These are phyloP conservation scores for Leucocoprinus gongylophorus DNA, from an alignment of 1,284 basidiomycete genomes.

Conservation along the genomic window DNA sequence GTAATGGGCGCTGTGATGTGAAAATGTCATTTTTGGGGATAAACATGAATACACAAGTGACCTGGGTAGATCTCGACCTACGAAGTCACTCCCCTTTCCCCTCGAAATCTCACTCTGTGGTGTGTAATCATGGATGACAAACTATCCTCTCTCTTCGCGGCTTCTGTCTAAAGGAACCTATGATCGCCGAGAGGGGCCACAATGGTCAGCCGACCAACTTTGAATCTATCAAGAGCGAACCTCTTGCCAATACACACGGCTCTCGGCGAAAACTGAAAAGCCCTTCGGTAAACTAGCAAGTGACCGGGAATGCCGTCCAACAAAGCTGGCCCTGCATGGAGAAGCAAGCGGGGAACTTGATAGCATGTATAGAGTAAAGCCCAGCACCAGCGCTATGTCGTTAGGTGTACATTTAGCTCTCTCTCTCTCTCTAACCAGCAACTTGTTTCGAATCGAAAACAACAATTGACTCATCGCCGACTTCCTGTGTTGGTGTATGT, in stretches of 20 bases:
- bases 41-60: background rate
- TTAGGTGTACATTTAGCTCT: background rate
- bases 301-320: background rate
- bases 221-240: background rate
- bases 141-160: background rate
- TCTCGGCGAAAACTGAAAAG: background rate
- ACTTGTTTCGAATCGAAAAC: background rate
- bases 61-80: slow-evolving; percentile 1
- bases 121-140: background rate
- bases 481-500: too few species aligned
- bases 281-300: background rate
- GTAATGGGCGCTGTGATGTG: background rate
- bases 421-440: background rate
- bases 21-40: background rate
- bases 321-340: background rate
- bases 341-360: background rate
- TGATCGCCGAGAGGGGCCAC: background rate
- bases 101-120: background rate
- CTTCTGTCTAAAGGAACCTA: background rate
- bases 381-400: background rate
- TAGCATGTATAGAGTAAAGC: background rate
- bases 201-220: slow-evolving; percentile 2
- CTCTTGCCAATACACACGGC: background rate
- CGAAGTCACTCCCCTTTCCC: slow-evolving; percentile 3
- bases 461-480: background rate